Percentiles rank a stretch among this genome's conserved stretches.
Conservation (phyloP, 805 yeast genomes). For the Lachancea sp. region DNA sequence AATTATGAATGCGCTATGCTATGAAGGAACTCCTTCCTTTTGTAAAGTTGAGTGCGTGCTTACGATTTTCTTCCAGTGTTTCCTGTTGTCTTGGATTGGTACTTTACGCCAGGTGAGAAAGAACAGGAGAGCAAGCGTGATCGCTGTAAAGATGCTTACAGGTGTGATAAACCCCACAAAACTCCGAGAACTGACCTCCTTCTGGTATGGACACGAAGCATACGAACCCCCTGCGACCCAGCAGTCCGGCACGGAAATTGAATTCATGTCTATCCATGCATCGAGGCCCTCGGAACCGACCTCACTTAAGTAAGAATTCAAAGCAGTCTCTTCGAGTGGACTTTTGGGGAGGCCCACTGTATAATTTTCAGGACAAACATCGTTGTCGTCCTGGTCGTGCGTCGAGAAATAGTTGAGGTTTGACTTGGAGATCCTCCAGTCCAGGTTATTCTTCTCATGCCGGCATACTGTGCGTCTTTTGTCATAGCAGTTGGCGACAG, state of each 20-base stretch:
- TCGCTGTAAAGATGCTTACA: constrained; percentile 50
- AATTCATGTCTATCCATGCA: constrained; percentile 76
- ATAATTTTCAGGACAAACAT: constrained; percentile 34
- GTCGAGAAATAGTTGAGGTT: constrained; percentile 40
- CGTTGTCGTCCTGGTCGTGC: constrained; percentile 15
- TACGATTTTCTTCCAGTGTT: constrained; percentile 53
- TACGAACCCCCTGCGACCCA: constrained; percentile 82
- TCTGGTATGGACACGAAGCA: constrained; percentile 72
- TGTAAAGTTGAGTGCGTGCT: constrained; percentile 55
- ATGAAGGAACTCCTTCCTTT: constrained; percentile 85
- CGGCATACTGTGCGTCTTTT: constrained; percentile 52
- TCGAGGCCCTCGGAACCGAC: constrained; percentile 7
- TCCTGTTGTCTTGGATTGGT: constrained; percentile 68
- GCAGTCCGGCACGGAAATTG: constrained; percentile 64
- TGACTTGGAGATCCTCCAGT: constrained; percentile 39
- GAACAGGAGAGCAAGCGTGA: constrained; percentile 46
- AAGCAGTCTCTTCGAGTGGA: constrained; percentile 40
- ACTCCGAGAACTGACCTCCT: constrained; percentile 45
- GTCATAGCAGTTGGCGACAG: constrained; percentile 59
- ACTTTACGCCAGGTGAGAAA: constrained; percentile 50
- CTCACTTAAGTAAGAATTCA: constrained; percentile 14
- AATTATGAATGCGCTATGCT: constrained; percentile 9
- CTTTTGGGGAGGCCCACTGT: constrained; percentile 44
- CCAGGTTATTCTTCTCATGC: constrained; percentile 32
- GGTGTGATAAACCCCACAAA: constrained; percentile 64